phyloP scores from a whole-genome alignment of 2,329 filamentous ascomycete genomes.

The Fusarium sp. region DNA sequence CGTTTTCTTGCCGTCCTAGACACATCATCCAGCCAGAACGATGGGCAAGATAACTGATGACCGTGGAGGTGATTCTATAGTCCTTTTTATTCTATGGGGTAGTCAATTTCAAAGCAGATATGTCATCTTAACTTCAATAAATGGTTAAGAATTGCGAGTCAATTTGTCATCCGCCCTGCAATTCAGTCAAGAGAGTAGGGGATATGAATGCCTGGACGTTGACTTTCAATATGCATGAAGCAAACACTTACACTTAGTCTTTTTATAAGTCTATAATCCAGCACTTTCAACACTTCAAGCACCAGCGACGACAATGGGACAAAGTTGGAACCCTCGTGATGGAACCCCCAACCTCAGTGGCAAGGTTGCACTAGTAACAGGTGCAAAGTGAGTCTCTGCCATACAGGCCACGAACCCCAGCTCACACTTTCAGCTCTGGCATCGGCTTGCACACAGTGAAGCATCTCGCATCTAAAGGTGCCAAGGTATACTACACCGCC shows the following conservation, averaged over 20 bases:
- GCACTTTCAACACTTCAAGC: not conserved
- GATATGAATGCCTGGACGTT: not conserved
- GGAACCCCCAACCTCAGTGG: not conserved
- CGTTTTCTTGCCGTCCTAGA: not conserved
- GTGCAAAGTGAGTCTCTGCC: not conserved
- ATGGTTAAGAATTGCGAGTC: not conserved
- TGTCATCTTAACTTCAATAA: not conserved
- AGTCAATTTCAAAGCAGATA: not conserved
- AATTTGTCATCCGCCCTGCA: not conserved
- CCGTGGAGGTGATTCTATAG: not conserved
- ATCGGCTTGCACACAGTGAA: not conserved
- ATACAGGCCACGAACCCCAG: accelerated
- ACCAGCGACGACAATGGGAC: not conserved
- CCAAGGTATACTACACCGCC: conserved; percentile 1
- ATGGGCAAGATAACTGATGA: not conserved
- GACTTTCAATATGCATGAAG: not conserved
- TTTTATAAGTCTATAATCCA: not conserved
- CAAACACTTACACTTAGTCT: not conserved
- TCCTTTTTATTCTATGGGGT: too few species aligned
- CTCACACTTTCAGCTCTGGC: not conserved
- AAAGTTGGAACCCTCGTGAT: not conserved
- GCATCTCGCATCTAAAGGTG: not conserved
- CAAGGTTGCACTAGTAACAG: conserved; percentile 3
- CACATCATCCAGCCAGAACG: not conserved
- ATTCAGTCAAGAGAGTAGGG: too few species aligned